These are phyloP conservation scores for Gamsiella multidivaricata DNA, from an alignment of 192 early-diverging fungal genomes.

Conservation along the genomic window DNA sequence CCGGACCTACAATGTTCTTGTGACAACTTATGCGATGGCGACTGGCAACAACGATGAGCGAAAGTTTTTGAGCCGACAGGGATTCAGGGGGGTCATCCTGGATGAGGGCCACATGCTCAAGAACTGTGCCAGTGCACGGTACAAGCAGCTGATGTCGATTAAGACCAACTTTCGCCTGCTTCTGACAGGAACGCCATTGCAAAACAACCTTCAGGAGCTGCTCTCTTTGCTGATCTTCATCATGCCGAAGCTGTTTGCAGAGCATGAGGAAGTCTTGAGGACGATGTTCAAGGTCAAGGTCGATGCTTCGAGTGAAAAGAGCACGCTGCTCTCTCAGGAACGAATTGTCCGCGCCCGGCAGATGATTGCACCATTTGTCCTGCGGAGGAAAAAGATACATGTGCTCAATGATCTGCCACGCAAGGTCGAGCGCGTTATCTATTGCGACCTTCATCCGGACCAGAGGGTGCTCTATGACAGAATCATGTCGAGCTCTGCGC, in stretches of 20 bases:
- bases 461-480: conserved; percentile 69
- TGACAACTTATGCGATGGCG: conserved; percentile 88
- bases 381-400: conserved; percentile 82
- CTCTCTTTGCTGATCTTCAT: conserved; percentile 87
- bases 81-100: conserved; percentile 77
- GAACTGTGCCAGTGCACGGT: conserved; percentile 82
- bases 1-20: conserved; percentile 68
- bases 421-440: conserved; percentile 67
- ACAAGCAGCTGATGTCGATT: conserved; percentile 78
- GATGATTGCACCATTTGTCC: conserved; percentile 90
- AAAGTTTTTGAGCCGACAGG: conserved; percentile 72
- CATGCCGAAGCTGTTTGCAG: conserved; percentile 80
- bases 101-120: conserved; percentile 96
- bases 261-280: conserved; percentile 61
- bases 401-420: conserved; percentile 73
- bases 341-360: conserved; percentile 82
- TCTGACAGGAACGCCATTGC: conserved; percentile 86
- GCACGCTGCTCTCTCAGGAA: conserved; percentile 61
- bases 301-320: conserved; percentile 39
- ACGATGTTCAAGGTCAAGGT: conserved; percentile 74
- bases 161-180: conserved; percentile 71
- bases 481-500: conserved; percentile 46
- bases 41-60: conserved; percentile 77
- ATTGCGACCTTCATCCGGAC: conserved; percentile 57
- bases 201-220: conserved; percentile 93